Conservation (phyloP, 352 stramenopile genomes). For the Globisporangium takayamanum region DNA sequence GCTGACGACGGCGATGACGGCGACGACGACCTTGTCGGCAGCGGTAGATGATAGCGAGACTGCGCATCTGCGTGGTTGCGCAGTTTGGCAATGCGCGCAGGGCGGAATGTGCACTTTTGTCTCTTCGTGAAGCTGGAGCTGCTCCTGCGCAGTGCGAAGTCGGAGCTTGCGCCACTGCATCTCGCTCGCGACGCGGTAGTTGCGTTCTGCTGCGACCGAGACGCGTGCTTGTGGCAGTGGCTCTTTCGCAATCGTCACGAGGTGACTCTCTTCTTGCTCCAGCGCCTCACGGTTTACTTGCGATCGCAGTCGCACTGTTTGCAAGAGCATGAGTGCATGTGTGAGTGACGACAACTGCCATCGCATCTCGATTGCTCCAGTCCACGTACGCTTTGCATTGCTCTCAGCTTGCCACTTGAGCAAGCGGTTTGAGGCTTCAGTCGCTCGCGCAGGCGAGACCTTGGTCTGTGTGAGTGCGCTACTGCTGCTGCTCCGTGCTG, state of each 20-base stretch:
- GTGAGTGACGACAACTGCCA: neutral
- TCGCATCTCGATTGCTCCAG: neutral
- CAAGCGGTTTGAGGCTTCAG: constrained; percentile 4
- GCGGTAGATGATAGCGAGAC: constrained; percentile 6
- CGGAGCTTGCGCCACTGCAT: constrained; percentile 31
- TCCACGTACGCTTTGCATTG: constrained; percentile 6
- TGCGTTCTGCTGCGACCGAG: constrained; percentile 27
- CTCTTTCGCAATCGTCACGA: constrained; percentile 13
- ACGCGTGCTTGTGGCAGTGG: constrained; percentile 17
- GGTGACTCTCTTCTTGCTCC: constrained; percentile 20
- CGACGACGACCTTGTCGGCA: neutral
- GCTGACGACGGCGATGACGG: neutral
- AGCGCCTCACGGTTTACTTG: constrained; percentile 15
- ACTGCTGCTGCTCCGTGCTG: neutral
- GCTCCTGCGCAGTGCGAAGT: constrained; percentile 20
- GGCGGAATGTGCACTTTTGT: constrained; percentile 29
- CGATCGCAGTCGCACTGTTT: constrained; percentile 15
- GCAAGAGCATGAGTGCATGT: neutral
- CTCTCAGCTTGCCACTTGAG: constrained; percentile 7
- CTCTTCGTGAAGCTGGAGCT: constrained; percentile 17
- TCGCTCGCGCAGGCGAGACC: constrained; percentile 4
- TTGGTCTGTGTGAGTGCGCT: neutral
- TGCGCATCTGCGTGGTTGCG: constrained; percentile 2
- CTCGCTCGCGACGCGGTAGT: constrained; percentile 24
- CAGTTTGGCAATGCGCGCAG: constrained; percentile 13